These are phyloP conservation scores for Pseudocercospora vitis DNA, from an alignment of 2,329 filamentous ascomycete species.

Conservation along the genomic window DNA sequence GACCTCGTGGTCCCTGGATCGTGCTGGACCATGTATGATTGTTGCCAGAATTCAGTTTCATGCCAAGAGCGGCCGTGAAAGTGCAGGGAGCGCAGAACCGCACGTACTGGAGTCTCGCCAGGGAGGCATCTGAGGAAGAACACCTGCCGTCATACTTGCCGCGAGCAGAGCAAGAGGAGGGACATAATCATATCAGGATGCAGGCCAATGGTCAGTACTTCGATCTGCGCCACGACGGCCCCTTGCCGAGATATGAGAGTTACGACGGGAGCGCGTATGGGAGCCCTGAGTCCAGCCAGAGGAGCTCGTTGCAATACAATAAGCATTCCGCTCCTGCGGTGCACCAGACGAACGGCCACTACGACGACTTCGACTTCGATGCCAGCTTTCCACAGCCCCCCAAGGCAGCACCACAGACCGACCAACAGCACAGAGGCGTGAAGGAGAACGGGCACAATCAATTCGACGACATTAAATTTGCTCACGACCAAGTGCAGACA, in stretches of 20 bases:
- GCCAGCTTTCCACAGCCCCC: constrained; percentile 20
- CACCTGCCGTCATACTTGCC: constrained; percentile 14
- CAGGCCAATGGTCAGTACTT: constrained; percentile 28
- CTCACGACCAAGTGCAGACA: constrained; percentile 25
- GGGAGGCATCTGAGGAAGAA: constrained; percentile 14
- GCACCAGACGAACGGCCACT: constrained; percentile 22
- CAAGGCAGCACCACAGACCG: constrained; percentile 1
- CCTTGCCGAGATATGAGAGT: constrained; percentile 30
- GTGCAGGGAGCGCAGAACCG: constrained; percentile 24
- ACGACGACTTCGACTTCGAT: constrained; percentile 30
- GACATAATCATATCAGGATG: constrained; percentile 20
- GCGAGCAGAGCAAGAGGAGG: constrained; percentile 12
- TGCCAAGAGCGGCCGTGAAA: constrained; percentile 29
- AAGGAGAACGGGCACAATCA: constrained; percentile 17
- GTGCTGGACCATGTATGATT: constrained; percentile 14
- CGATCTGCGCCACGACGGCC: constrained; percentile 2
- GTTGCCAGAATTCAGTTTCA: constrained; percentile 11
- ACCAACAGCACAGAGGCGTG: constrained; percentile 12
- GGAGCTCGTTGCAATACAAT: constrained; percentile 17
- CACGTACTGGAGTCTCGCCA: constrained; percentile 25
- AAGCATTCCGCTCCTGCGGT: constrained; percentile 11
- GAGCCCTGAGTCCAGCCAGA: constrained; percentile 18
- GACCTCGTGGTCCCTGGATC: not conserved
- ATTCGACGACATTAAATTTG: constrained; percentile 29
- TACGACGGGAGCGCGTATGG: constrained; percentile 34